Percentiles rank a stretch among this genome's conserved stretches.
These are phyloP conservation scores for Cicer arietinum DNA, from an alignment of 306 rosid genomes.

Conservation along the genomic window DNA sequence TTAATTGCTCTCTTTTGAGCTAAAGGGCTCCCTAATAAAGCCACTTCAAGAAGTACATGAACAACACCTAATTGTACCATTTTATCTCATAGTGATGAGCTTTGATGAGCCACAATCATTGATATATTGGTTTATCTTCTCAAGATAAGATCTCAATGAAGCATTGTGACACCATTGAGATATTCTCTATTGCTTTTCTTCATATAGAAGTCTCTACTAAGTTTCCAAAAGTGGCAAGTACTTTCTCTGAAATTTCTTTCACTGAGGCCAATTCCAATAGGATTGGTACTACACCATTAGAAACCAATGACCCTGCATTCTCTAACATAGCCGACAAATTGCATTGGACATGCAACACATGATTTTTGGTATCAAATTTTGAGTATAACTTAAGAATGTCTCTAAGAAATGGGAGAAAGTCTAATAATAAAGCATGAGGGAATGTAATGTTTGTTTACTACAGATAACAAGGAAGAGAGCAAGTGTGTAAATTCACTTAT, in stretches of 20 bases:
- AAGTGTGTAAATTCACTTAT: slow-evolving; percentile 57
- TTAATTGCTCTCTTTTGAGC: slow-evolving; percentile 74
- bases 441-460: slow-evolving; percentile 53
- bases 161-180: background rate
- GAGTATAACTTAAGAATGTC: slow-evolving; percentile 51
- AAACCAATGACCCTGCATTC: slow-evolving; percentile 56
- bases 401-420: slow-evolving; percentile 57
- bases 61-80: slow-evolving; percentile 67
- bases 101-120: slow-evolving; percentile 72
- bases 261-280: slow-evolving; percentile 49
- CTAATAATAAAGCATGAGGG: slow-evolving; percentile 50
- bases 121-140: background rate
- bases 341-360: slow-evolving; percentile 60
- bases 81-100: slow-evolving; percentile 70
- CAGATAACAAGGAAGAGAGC: slow-evolving; percentile 59
- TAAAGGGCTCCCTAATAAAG: slow-evolving; percentile 63
- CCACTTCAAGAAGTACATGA: slow-evolving; percentile 65
- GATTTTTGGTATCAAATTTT: slow-evolving; percentile 53
- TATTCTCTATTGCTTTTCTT: background rate
- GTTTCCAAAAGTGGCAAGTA: slow-evolving; percentile 66
- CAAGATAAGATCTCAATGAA: background rate
- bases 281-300: slow-evolving; percentile 56
- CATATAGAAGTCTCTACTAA: slow-evolving; percentile 51
- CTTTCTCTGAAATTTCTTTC: slow-evolving; percentile 59
- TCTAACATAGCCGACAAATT: slow-evolving; percentile 64